Base-by-base conservation (phyloP, 768 basidiomycete species). In the Zangia roseola region DNA sequence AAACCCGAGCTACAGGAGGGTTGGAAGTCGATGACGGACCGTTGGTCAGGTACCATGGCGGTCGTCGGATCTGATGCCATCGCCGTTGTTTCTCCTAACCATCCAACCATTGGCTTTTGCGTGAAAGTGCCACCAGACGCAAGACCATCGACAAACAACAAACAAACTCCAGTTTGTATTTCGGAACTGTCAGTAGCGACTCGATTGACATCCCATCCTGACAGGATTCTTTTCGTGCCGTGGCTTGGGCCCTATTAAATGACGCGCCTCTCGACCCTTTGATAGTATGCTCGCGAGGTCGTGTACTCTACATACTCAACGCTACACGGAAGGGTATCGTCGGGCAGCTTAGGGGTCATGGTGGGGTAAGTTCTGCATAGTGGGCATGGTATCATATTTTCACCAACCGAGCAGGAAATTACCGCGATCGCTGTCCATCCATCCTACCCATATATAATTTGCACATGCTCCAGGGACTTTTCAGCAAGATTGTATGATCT, bases 391-490 rank as follows among this genome's bases (percentile, higher is more conserved):
- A 39, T 38, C 37, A 5, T 34, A 43, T 28, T 14, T 54, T 60
- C 57, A 54, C 36, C 34, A 35, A 14, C 40, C 82, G 78, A 68
- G 72, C 31, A 68, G 67, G 63, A 68, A 43, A 88, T 91, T 49
- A 88, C 84, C 0, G 83, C 83, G 9, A 77, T 91, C 6, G 77
- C 72, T 0, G 80, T 84, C 7, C 84, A 89, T 62, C 85, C 83
- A 6, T 69, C 57, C 0, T 70, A 69, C 36, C 80, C 83, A 10
- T 72, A 85, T 53, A 61, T 84, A 4, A 74, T 88, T 53, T 83
- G 82, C 56, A 86, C 84, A 2, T 88, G 87, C 13, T 88, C 88
- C 0, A 71, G 82, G 36, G 88, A 91, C 62, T 80, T 79, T 56
- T 79, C 86, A 0, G 75, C 82, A 6, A 74, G 89, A 24, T 76